These are phyloP conservation scores for Irpex sp. DNA, from an alignment of 1,284 basidiomycete genomes.

Conservation along the genomic window DNA sequence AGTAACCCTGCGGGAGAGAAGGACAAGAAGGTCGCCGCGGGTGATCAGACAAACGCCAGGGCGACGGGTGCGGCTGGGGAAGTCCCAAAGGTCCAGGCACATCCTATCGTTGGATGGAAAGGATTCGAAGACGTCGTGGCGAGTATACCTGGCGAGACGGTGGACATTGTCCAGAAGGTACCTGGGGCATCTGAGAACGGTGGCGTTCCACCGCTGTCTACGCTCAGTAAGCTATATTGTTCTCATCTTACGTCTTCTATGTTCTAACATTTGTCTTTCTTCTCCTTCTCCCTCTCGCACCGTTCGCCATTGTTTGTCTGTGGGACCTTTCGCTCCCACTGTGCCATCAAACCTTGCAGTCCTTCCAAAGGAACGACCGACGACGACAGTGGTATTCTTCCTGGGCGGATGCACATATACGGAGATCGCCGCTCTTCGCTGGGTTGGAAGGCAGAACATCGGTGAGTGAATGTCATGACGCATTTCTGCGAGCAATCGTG, in stretches of 20 bases:
- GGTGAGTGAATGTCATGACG: constrained; percentile 39
- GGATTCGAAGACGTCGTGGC: constrained; percentile 90
- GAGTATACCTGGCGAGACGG: constrained; percentile 77
- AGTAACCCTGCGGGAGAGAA: constrained; percentile 61
- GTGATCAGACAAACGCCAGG: constrained; percentile 29
- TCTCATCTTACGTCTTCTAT: background rate
- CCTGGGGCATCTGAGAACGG: constrained; percentile 25
- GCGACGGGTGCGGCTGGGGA: constrained; percentile 7
- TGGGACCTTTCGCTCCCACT: background rate
- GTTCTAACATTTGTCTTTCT: background rate
- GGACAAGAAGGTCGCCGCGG: constrained; percentile 34
- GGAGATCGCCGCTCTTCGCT: constrained; percentile 91
- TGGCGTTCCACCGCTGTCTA: constrained; percentile 29
- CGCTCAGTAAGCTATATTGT: constrained; percentile 36
- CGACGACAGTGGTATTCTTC: constrained; percentile 93
- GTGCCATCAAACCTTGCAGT: constrained; percentile 27
- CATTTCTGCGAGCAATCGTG: constrained; percentile 3
- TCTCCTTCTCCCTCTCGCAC: background rate
- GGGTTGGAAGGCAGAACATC: constrained; percentile 79
- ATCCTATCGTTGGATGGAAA: constrained; percentile 93
- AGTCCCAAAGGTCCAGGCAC: constrained; percentile 58
- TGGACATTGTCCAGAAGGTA: constrained; percentile 70
- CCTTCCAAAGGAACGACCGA: constrained; percentile 45
- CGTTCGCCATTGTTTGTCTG: background rate
- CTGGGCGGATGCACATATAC: constrained; percentile 98